Percentiles rank a stretch among this genome's conserved stretches.
These are phyloP conservation scores for Hawksworthiomyces lignivorus DNA, from an alignment of 2,329 filamentous ascomycete species.

Conservation along the genomic window DNA sequence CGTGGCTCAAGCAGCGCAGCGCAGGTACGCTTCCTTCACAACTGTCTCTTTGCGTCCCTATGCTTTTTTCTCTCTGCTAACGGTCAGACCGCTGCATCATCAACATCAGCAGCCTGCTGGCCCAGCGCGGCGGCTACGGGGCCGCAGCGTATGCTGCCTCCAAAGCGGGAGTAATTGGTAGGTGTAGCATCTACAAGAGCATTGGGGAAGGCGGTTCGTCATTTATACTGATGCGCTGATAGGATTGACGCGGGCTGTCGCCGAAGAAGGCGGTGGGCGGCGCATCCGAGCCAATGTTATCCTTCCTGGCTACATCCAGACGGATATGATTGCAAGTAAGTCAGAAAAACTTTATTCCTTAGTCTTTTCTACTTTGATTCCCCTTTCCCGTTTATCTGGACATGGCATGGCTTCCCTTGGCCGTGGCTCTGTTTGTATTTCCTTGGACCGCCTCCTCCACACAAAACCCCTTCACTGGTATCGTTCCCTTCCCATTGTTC, in stretches of 20 bases:
- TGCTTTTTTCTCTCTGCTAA: not conserved
- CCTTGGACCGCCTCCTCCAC: too few relatives aligned
- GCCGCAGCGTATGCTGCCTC: conserved; percentile 66
- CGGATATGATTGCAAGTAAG: conserved; percentile 68
- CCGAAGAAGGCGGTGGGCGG: conserved; percentile 50
- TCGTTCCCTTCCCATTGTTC: too few relatives aligned
- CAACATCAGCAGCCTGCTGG: conserved; percentile 74
- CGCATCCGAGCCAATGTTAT: conserved; percentile 72
- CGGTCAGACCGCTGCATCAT: conserved; percentile 53
- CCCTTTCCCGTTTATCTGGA: too few relatives aligned
- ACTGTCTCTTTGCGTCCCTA: not conserved
- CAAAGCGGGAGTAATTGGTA: conserved; percentile 72
- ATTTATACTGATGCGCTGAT: conserved; percentile 9
- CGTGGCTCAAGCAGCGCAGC: conserved; percentile 8
- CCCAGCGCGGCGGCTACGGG: conserved; percentile 59
- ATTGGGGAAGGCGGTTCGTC: too few relatives aligned
- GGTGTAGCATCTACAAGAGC: too few relatives aligned
- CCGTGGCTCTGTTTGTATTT: too few relatives aligned
- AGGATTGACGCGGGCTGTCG: conserved; percentile 63
- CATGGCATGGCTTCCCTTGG: too few relatives aligned
- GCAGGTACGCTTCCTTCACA: not conserved
- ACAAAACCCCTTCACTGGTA: too few relatives aligned
- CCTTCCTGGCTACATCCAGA: conserved; percentile 75
- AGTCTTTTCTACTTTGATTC: too few relatives aligned
- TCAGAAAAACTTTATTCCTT: too few relatives aligned